A percentile compares a stretch with the other conserved stretches of the same genome.
These are phyloP conservation scores for Lecanicillium sp. DNA, from an alignment of 2,329 filamentous ascomycete species.

Conservation along the genomic window DNA sequence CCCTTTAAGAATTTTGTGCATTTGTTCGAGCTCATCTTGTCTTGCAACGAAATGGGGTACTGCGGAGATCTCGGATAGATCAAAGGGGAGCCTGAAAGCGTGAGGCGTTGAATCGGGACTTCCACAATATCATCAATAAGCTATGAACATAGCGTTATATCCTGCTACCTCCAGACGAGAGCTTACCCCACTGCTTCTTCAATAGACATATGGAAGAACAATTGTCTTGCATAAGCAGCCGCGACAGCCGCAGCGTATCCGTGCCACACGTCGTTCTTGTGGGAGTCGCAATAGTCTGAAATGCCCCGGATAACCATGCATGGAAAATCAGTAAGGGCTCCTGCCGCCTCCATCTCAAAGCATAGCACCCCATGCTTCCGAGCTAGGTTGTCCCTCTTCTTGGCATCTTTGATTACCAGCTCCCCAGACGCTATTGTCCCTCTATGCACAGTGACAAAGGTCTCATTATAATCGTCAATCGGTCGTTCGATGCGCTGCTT, in stretches of 20 bases:
- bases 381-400: constrained; percentile 10
- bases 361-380: constrained; percentile 9
- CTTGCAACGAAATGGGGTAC: constrained; percentile 12
- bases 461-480: constrained; percentile 5
- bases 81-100: background rate
- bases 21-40: constrained; percentile 11
- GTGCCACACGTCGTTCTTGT: constrained; percentile 11
- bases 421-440: constrained; percentile 14
- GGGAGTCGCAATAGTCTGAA: constrained; percentile 12
- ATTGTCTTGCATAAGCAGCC: constrained; percentile 11
- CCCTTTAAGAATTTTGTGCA: constrained; percentile 8
- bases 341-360: constrained; percentile 14
- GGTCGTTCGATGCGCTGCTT: constrained; percentile 7
- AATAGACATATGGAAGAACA: constrained; percentile 10
- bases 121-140: no score
- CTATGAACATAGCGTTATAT: no score
- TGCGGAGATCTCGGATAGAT: background rate
- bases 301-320: constrained; percentile 12
- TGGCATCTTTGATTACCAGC: constrained; percentile 10
- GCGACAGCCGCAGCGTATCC: constrained; percentile 9
- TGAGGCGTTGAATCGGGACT: no score
- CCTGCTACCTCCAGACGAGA: background rate
- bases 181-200: constrained; percentile 5
- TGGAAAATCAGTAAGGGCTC: constrained; percentile 10
- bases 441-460: constrained; percentile 11